Base-by-base conservation (phyloP, 768 basidiomycete genomes). In the Hericium erinaceus region DNA sequence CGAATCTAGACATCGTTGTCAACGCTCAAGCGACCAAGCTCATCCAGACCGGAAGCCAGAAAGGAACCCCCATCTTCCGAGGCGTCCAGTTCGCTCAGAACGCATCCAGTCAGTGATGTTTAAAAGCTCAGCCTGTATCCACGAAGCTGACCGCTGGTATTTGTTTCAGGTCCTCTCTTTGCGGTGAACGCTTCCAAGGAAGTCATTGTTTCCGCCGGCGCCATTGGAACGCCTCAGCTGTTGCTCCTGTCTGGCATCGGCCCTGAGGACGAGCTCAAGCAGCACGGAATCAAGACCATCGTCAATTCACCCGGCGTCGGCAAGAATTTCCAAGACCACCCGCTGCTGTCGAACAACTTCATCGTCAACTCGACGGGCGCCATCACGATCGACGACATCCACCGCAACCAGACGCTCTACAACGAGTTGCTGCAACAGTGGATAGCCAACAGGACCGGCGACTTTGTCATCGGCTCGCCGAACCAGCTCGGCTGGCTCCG, bases 401-500 rank as follows among this genome's bases (percentile, higher is more conserved):
- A 7, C 39, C 20, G 33, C 3, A 52, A 57, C 38, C n/a, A 48
- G 13, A n/a, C 48, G 11, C 22, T 51, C 5, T 20, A 12, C 7
- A 22, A 16, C 11, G 40, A 41, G 15, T 10, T 57, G 49, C n/a
- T 57, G 20, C 12, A 18, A 10, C 49, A 57, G 28, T 57, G 56
- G 56, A 24, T 11, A 22, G 10, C 16, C 13, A 26, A 20, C 4
- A 16, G 41, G 33, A 57, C 56, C 9, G 56, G 56, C 38, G 39
- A 51, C 26, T 38, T 57, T 16, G 50, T 52, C 4, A 20, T 57
- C 11, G 50, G 50, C 7, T 28, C 56, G 15, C 22, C 49, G 15
- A 57, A 60, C 53, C 60, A 58, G 40, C 50, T 56, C n/a, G 49
- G 38, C 46, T 57, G 56, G 51, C 18, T 33, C 50, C 46, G 52